Evolutionary conservation across 352 stramenopile genomes (phyloP).

Genomic region (Thalassiosira mediterranea): DNA sequence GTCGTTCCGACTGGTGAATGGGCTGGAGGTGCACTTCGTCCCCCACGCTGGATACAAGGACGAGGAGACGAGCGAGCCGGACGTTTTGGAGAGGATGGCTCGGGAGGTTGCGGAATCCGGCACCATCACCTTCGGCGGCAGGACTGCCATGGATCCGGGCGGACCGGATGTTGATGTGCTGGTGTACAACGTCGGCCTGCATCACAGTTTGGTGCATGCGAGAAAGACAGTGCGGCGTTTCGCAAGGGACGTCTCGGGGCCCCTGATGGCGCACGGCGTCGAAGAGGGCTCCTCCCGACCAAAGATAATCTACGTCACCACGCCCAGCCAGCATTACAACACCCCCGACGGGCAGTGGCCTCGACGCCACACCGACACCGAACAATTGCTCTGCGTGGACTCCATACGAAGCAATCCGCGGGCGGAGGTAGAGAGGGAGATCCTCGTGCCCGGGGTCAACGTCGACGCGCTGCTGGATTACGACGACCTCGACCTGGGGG

Average conservation of each 20-base stretch:
- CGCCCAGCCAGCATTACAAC: constrained; percentile 36
- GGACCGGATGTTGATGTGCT: constrained; percentile 24
- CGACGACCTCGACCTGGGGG: constrained; percentile 30
- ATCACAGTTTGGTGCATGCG: neutral
- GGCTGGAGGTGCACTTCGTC: constrained; percentile 33
- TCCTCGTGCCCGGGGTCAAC: constrained; percentile 24
- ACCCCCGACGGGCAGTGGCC: constrained; percentile 14
- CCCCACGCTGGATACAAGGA: constrained; percentile 24
- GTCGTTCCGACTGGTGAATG: constrained; percentile 20
- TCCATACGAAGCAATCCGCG: constrained; percentile 22
- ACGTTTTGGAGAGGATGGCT: constrained; percentile 12
- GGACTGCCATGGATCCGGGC: constrained; percentile 11
- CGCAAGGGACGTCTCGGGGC: neutral
- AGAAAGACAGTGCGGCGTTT: neutral
- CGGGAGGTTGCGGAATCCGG: constrained; percentile 15
- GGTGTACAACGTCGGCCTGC: constrained; percentile 31
- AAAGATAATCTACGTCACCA: constrained; percentile 32
- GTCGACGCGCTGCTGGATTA: constrained; percentile 41
- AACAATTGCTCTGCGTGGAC: constrained; percentile 13
- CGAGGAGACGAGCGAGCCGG: neutral
- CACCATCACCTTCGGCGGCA: constrained; percentile 21
- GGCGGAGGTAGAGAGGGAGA: constrained; percentile 23
- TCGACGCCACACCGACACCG: neutral
- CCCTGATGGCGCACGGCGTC: neutral
- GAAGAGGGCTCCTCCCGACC: neutral